These are phyloP conservation scores for Sedum album DNA, from an alignment of 164 flowering plant species.

Conservation along the genomic window DNA sequence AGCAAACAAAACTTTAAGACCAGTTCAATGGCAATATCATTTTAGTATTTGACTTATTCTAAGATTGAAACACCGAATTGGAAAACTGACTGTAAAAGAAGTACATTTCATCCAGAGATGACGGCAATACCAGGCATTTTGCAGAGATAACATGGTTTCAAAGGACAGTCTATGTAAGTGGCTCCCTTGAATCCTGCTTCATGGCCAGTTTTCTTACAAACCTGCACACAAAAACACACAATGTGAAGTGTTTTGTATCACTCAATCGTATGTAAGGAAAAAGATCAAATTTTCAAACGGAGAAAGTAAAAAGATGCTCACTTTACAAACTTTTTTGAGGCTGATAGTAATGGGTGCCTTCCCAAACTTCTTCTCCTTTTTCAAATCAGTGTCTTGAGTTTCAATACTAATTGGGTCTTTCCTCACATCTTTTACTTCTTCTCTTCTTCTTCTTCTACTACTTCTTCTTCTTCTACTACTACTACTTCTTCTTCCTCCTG, in stretches of 20 bases:
- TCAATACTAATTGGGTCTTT: constrained; percentile 9
- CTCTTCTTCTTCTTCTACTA: too few relatives aligned
- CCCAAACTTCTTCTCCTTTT: constrained; percentile 25
- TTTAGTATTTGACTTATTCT: too few relatives aligned
- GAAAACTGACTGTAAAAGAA: too few relatives aligned
- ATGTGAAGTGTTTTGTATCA: too few relatives aligned
- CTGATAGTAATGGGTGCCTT: constrained; percentile 64
- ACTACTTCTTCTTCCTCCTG: constrained; percentile 26
- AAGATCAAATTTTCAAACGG: neutral
- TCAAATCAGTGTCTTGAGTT: constrained; percentile 4
- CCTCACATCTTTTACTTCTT: too few relatives aligned
- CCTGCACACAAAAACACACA: constrained; percentile 26
- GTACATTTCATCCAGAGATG: too few relatives aligned
- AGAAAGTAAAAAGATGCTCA: constrained; percentile 16
- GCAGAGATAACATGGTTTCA: constrained; percentile 92
- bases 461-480: constrained; percentile 10
- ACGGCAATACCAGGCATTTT: constrained; percentile 83
- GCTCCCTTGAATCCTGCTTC: constrained; percentile 94
- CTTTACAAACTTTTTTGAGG: constrained; percentile 92
- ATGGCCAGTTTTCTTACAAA: constrained; percentile 77
- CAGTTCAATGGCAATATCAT: too few relatives aligned
- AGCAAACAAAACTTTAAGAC: too few relatives aligned
- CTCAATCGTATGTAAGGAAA: neutral
- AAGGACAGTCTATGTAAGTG: constrained; percentile 91
- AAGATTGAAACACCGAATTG: too few relatives aligned